Base-by-base conservation (phyloP, 768 basidiomycete genomes). In the Podaxis sp. region DNA sequence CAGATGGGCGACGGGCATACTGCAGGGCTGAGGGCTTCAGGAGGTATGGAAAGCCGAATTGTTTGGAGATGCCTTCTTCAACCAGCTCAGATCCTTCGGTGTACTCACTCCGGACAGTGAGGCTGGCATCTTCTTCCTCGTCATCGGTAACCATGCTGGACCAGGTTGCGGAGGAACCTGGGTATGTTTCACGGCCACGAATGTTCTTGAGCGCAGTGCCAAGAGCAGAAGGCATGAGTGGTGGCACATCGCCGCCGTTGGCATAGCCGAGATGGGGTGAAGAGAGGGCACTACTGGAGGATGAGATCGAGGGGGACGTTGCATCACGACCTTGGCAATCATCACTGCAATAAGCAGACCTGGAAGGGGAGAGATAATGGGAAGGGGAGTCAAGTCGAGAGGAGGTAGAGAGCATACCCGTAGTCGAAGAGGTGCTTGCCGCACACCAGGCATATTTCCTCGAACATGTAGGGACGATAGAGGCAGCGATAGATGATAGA, bases 381-480 rank as follows among this genome's bases (percentile, higher is more conserved):
- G 32, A 55, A 13, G 40, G 23, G 28, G 55, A 36, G 44, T 37
- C 23, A 16, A 62, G 64, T 46, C 54, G 62, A 58, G 54, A 37
- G 55, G 54, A 63, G 65, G 64, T 56, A 64, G 51, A 61, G 57
- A 64, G 74, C 80, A 64, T 77, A 89, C 87, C 81, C 82, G 71
- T 86, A 83, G 72, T 81, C 83, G 63, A 72, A 70, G 66, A 89
- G 79, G 57, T 82, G 82, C 72, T 82, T 85, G 56, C 88, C 87
- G 70, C 90, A 91, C 56, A 81, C 76, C 60, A 91, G 79, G 70
- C 90, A 91, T 67, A 86, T 79, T 78, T 90, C 89, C 80, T 89
- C 86, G 72, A 89, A 90, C 89, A 91, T 91, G 65, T 16, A 7
- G 16, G 6, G 42, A n/a, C 6, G 6, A 6, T 9, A 54, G 53